phyloP scores from a whole-genome alignment of 2,329 filamentous ascomycete genomes.

The Microdochium paspali region DNA sequence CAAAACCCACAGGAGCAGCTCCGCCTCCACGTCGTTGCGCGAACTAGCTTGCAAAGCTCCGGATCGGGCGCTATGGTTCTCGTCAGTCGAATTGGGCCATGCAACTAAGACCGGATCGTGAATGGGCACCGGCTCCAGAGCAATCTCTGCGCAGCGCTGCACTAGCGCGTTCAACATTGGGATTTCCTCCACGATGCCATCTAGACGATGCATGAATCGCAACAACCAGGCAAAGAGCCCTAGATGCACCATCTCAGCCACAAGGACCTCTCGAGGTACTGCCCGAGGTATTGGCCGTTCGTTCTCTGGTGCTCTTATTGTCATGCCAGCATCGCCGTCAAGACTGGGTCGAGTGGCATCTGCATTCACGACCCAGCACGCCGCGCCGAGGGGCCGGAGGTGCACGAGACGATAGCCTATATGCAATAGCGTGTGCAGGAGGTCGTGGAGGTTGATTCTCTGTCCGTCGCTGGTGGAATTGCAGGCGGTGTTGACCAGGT shows the following conservation, averaged over 20 bases:
- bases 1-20: background rate
- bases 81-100: background rate
- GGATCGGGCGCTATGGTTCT: too few species aligned
- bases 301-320: too few species aligned
- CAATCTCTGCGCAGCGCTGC: background rate
- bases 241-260: constrained; percentile 12
- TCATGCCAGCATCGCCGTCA: too few species aligned
- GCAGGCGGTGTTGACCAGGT: background rate
- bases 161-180: background rate
- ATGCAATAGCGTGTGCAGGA: background rate
- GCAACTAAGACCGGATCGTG: too few species aligned
- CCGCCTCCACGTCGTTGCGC: background rate
- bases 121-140: background rate
- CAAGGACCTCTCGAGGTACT: too few species aligned
- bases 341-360: too few species aligned
- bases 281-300: too few species aligned
- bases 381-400: background rate
- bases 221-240: constrained; percentile 16
- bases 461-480: background rate
- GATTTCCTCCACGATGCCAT: background rate
- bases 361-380: constrained; percentile 9
- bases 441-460: background rate
- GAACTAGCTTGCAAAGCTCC: too few species aligned
- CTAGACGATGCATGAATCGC: constrained; percentile 7
- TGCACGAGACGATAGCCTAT: background rate